Evolutionary conservation across 768 basidiomycete species (phyloP), one percentile per base, ranked within the genome.

Genomic region (Kwoniella sp.): DNA sequence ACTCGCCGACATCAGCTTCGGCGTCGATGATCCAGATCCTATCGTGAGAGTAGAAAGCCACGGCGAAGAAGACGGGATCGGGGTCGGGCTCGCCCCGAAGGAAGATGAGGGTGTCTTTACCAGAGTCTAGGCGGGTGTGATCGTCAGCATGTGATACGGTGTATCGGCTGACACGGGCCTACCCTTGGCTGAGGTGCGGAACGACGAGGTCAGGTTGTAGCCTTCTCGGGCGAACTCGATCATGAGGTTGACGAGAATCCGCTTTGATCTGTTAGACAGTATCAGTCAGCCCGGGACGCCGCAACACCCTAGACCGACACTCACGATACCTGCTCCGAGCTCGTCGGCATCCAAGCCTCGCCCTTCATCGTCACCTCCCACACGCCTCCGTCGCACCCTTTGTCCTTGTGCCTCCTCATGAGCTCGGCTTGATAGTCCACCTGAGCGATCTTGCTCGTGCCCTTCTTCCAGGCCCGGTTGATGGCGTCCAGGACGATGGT

Each of bases 21-120:
- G 67, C 61, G 31, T 69, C 67, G 44, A 69, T 69, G 27, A 69
- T 66, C 67, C 67, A 69, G 23, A 69, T 55, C 31, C 62, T 43
- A 32, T 69, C 67, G 42, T 42, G 46, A 2, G 59, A 62, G 47
- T 66, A 55, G 43, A 69, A 69, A 10, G 62, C 67, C 0, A 69
- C 62, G 1, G 62, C 57, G 54, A 69, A 66, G 56, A 69, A 62
- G 34, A 63, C 52, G 0, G 67, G 62, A n/a, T 69, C 67, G 15
- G 67, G 67, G 42, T 69, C 67, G 14, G 62, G 65, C 20, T 62
- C 56, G 27, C 48, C 64, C 25, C 39, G 56, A 9, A 62, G 22
- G 45, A 69, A 69, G 3, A 62, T 60, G 15, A 69, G 40, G 1
- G 67, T 57, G 50, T 69, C 67, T 54, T 69, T 69, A 15, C 64